phyloP scores from a whole-genome alignment of 352 stramenopile genomes.

The Phytophthora tentaculata region DNA sequence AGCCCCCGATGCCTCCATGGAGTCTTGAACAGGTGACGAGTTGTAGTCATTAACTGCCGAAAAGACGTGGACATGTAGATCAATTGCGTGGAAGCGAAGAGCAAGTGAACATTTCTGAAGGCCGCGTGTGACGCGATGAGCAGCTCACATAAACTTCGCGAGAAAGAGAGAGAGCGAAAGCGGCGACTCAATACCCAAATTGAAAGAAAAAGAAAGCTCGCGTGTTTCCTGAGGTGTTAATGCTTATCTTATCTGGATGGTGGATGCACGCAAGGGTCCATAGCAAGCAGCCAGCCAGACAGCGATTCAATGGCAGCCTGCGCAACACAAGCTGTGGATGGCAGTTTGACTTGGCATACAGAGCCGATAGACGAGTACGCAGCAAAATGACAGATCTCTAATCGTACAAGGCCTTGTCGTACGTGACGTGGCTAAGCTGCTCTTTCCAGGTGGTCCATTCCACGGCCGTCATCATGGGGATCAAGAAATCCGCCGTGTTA shows the following conservation, averaged over 20 bases:
- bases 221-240: slow-evolving; percentile 47
- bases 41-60: slow-evolving; percentile 27
- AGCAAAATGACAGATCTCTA: slow-evolving; percentile 34
- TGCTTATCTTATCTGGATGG: slow-evolving; percentile 42
- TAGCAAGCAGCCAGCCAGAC: slow-evolving; percentile 15
- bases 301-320: slow-evolving; percentile 8
- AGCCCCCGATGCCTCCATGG: slow-evolving; percentile 36
- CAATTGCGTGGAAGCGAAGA: slow-evolving; percentile 33
- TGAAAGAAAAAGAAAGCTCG: slow-evolving; percentile 51
- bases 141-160: slow-evolving; percentile 30
- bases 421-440: slow-evolving; percentile 71
- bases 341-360: slow-evolving; percentile 14
- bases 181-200: slow-evolving; percentile 37
- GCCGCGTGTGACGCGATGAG: slow-evolving; percentile 28
- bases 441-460: slow-evolving; percentile 89
- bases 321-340: slow-evolving; percentile 6
- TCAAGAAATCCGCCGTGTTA: slow-evolving; percentile 77
- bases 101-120: slow-evolving; percentile 30
- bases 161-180: slow-evolving; percentile 23
- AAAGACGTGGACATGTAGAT: slow-evolving; percentile 33
- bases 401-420: slow-evolving; percentile 84
- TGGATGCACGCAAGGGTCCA: slow-evolving; percentile 25
- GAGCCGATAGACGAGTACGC: too few relatives aligned
- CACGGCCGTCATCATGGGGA: slow-evolving; percentile 83
- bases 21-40: slow-evolving; percentile 35